Base-by-base conservation (phyloP, 108 stramenopile species). In the Pseudonitzschia multistriata region DNA sequence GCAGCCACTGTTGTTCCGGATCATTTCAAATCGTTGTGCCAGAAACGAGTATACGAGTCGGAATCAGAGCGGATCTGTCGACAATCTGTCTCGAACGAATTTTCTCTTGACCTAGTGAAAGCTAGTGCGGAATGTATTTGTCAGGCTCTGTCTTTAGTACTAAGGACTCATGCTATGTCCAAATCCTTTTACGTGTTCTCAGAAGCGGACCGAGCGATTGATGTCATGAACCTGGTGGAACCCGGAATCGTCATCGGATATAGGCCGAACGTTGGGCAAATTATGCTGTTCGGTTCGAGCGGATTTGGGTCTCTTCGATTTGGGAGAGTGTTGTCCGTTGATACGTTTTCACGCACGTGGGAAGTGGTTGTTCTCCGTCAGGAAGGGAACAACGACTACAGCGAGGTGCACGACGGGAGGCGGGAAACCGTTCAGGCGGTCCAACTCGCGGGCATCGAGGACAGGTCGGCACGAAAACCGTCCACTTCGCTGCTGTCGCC, bases 391-490 rank as follows among this genome's bases (percentile, higher is more conserved):
- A 64, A 72, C n/a, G 55, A 60, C 11, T 45, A 17, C 11, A 13
- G 8, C 11, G 42, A 35, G 10, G 31, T 59, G 17, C 42, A 47
- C 36, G 50, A 76, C 21, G 54, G 56, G 19, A 33, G 39, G 36
- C 55, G 54, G 68, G 39, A 74, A 68, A 40, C 74, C 73, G 40
- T 85, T 68, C 68, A 67, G 53, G 66, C 82, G 40, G 74, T 67
- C 66, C 79, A 76, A 49, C 76, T 83, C 22, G 79, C 76, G 28
- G 86, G 85, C 3, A 73, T 87, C 40, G 89, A 88, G 68, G 86
- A 90, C 60, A 63, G 50, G 27, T 63, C 75, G 8, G 72, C 76
- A 28, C 71, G 78, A 49, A 74, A 74, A 19, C 53, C 70, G 21
- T 37, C 79, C 15, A 53, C 83, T 17, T 37, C 68, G 39, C 80